phyloP scores from a whole-genome alignment of 2,329 filamentous ascomycete species.

The Blastomyces emzantsi region DNA sequence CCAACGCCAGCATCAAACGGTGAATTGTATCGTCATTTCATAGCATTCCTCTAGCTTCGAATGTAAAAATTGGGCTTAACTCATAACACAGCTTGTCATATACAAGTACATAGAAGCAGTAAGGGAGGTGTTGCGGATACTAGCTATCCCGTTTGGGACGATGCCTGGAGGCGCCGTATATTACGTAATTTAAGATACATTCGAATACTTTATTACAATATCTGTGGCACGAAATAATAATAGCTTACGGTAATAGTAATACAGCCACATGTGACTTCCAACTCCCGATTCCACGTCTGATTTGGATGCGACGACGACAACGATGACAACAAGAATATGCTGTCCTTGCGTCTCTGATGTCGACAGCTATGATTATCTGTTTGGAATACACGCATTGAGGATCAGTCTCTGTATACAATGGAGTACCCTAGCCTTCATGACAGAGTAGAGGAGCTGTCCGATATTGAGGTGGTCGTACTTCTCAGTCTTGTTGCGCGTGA shows the following conservation, averaged over 20 bases:
- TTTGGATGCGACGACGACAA: not conserved
- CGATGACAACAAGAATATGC: not conserved
- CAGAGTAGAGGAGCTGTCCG: constrained; percentile 68
- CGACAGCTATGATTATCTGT: not conserved
- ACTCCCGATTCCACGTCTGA: no score
- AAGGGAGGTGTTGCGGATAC: not conserved
- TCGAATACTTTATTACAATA: not conserved
- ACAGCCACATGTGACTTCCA: not conserved
- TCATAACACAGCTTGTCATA: not conserved
- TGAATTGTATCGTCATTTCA: constrained; percentile 1
- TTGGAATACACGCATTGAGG: not conserved
- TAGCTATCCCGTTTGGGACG: not conserved
- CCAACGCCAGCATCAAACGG: not conserved
- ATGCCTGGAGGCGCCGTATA: not conserved
- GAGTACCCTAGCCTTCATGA: constrained; percentile 53
- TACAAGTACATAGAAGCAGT: no score
- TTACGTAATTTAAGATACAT: not conserved
- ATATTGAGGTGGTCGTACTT: constrained; percentile 78
- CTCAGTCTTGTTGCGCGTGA: constrained; percentile 72
- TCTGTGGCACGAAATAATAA: no score
- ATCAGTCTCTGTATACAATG: constrained; percentile 39
- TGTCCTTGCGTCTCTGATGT: not conserved
- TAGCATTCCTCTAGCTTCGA: not conserved
- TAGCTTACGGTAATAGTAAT: not conserved
- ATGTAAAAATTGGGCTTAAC: not conserved